Percentiles rank a stretch among this genome's conserved stretches.
Conservation (phyloP, 352 stramenopile genomes). For the Pythium periplocum region DNA sequence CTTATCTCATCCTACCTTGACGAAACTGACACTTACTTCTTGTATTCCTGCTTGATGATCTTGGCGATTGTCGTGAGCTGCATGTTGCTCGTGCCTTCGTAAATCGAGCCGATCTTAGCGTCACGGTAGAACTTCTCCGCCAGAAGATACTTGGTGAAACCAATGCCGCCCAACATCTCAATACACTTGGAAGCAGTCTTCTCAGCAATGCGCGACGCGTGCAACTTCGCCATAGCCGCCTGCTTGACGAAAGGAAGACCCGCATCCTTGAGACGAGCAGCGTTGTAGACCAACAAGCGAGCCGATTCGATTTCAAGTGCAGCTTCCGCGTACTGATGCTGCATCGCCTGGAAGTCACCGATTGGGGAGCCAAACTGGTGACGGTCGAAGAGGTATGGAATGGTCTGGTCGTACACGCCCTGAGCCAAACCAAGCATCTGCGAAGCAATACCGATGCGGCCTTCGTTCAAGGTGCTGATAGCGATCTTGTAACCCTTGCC, state of each 20-base stretch:
- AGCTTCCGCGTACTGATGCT: conserved; percentile 95
- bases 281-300: conserved; percentile 93
- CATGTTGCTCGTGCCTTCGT: conserved; percentile 98
- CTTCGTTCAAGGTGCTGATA: conserved; percentile 96
- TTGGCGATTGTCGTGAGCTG: conserved; percentile 94
- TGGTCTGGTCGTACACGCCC: conserved; percentile 92
- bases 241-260: conserved; percentile 95
- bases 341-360: conserved; percentile 94
- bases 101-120: conserved; percentile 97
- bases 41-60: conserved; percentile 86
- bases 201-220: conserved; percentile 93
- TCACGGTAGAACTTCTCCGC: conserved; percentile 97
- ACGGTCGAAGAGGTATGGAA: conserved; percentile 96
- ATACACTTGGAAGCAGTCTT: conserved; percentile 95
- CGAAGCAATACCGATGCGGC: conserved; percentile 95
- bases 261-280: conserved; percentile 91
- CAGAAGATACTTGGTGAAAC: conserved; percentile 93
- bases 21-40: conserved; percentile 32
- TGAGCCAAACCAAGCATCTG: conserved; percentile 97
- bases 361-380: conserved; percentile 94
- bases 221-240: conserved; percentile 96
- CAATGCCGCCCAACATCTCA: conserved; percentile 93
- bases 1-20: too few relatives aligned
- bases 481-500: conserved; percentile 96
- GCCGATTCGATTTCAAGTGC: conserved; percentile 93